Conservation (phyloP, 257 asterid genomes). For the Voacanga thouarsii region DNA sequence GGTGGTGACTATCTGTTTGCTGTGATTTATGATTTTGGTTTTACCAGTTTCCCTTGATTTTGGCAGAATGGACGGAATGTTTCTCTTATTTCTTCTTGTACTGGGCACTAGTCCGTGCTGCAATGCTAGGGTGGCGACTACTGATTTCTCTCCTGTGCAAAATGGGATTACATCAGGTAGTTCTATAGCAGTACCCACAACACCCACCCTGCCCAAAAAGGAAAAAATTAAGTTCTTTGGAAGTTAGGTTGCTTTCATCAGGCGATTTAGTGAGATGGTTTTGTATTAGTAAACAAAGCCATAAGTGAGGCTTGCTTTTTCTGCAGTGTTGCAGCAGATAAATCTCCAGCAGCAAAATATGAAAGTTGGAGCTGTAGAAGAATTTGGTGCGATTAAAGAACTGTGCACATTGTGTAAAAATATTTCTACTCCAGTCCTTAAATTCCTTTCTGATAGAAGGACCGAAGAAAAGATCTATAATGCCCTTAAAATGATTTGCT, state of each 20-base stretch:
- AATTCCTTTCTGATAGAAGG: slow-evolving; percentile 50
- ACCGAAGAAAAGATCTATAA: slow-evolving; percentile 58
- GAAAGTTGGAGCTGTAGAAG: slow-evolving; percentile 36
- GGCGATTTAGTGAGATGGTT: background rate
- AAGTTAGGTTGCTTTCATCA: background rate
- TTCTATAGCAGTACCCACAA: background rate
- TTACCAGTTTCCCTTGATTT: slow-evolving; percentile 4
- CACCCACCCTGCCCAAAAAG: no score
- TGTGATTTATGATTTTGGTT: background rate
- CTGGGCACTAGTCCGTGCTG: slow-evolving; percentile 51
- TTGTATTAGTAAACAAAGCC: background rate
- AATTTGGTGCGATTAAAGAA: slow-evolving; percentile 32
- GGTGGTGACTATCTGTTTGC: background rate
- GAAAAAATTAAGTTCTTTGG: no score
- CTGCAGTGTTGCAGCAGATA: slow-evolving; percentile 42
- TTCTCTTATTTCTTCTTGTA: slow-evolving; percentile 43
- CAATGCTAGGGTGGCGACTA: slow-evolving; percentile 51
- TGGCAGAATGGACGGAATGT: slow-evolving; percentile 69
- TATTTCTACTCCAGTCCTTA: slow-evolving; percentile 55
- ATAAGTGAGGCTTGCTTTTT: slow-evolving; percentile 17
- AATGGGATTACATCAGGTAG: slow-evolving; percentile 35
- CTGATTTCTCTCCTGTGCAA: slow-evolving; percentile 18
- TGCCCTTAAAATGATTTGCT: slow-evolving; percentile 64
- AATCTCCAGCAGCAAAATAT: slow-evolving; percentile 26
- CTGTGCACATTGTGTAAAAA: slow-evolving; percentile 67